A percentile compares a stretch with the other conserved stretches of the same genome.
phyloP scores from a whole-genome alignment of 305 asterid genomes.

The Caryopteris hybrid region DNA sequence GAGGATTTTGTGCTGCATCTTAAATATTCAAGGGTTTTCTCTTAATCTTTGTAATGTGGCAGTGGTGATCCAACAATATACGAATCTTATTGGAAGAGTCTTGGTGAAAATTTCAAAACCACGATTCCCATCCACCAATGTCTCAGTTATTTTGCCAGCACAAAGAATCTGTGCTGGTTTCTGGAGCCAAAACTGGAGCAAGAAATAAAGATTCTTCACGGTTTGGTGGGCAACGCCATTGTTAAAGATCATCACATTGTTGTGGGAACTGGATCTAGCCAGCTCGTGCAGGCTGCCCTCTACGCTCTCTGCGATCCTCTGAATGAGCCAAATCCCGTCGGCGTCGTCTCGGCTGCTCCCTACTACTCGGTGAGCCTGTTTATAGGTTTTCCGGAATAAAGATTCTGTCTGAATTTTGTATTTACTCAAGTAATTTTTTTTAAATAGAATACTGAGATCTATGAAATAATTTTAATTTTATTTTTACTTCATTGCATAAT shows the following conservation, averaged over 20 bases:
- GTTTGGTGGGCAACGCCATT: conserved; percentile 45
- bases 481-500: too few relatives aligned
- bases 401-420: not conserved
- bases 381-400: not conserved
- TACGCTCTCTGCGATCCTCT: conserved; percentile 43
- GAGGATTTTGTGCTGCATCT: too few relatives aligned
- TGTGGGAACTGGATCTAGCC: conserved; percentile 72
- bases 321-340: conserved; percentile 30
- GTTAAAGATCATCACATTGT: conserved; percentile 37
- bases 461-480: too few relatives aligned
- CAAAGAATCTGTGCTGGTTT: conserved; percentile 49
- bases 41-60: conserved; percentile 8
- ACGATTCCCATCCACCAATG: conserved; percentile 31
- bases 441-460: too few relatives aligned
- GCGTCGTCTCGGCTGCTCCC: conserved; percentile 55
- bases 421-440: too few relatives aligned
- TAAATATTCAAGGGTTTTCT: too few relatives aligned
- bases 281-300: conserved; percentile 59
- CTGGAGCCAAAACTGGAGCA: conserved; percentile 54
- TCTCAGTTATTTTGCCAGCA: conserved; percentile 56
- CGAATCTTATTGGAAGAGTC: conserved; percentile 48
- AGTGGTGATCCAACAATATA: conserved; percentile 69
- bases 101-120: conserved; percentile 19
- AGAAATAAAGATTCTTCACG: conserved; percentile 45
- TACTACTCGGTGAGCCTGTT: conserved; percentile 47